phyloP scores from a whole-genome alignment of 164 flowering plant genomes.

The Vitis cinerea region DNA sequence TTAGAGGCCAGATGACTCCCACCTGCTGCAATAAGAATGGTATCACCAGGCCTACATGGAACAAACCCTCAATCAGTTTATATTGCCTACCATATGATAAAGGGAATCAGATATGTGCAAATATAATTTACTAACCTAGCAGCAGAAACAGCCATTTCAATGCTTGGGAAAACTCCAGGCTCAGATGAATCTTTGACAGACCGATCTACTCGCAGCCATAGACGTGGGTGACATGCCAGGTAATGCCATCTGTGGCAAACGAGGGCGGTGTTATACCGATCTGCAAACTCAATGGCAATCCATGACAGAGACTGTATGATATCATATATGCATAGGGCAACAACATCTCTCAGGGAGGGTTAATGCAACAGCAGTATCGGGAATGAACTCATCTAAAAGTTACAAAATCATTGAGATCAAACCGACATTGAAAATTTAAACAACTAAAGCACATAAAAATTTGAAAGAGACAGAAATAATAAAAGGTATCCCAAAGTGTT shows the following conservation, averaged over 20 bases:
- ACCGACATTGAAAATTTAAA: too few species aligned
- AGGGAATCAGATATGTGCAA: background rate
- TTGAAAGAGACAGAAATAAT: too few species aligned
- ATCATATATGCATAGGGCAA: background rate
- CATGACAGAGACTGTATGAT: conserved; percentile 33
- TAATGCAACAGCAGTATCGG: background rate
- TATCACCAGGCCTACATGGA: conserved; percentile 83
- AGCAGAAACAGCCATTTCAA: conserved; percentile 80
- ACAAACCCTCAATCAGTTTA: background rate
- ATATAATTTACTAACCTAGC: conserved; percentile 60
- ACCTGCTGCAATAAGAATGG: conserved; percentile 84
- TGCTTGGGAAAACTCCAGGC: conserved; percentile 67
- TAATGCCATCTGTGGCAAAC: conserved; percentile 98
- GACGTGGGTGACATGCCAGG: conserved; percentile 92
- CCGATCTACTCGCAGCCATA: conserved; percentile 85
- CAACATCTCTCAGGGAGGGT: background rate
- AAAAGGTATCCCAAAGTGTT: too few species aligned
- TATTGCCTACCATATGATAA: background rate
- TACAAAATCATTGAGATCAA: too few species aligned
- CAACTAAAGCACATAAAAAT: too few species aligned
- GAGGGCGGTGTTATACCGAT: conserved; percentile 98
- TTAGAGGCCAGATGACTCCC: conserved; percentile 65
- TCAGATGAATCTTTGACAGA: conserved; percentile 49
- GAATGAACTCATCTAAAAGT: too few species aligned
- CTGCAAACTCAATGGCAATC: conserved; percentile 78